Evolutionary conservation across 768 basidiomycete species (phyloP), one percentile per base, ranked within the genome.

Genomic region (Wakefieldia striispora): DNA sequence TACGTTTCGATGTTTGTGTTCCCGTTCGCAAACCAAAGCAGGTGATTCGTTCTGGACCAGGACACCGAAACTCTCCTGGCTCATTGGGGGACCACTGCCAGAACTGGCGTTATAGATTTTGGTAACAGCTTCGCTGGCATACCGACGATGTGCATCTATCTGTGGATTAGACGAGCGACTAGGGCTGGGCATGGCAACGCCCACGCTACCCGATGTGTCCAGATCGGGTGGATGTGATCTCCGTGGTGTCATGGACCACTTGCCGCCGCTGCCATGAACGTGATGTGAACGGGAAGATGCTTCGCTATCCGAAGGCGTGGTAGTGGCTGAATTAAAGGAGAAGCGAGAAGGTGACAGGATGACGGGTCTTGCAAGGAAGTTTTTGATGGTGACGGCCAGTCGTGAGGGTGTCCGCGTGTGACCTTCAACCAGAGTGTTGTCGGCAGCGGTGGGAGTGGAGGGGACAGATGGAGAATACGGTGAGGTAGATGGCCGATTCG

Each of bases 361-460:
- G 1, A 63, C 54, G 6, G 72, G 69, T 44, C 66, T 73, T 1
- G 65, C 60, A 11, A 75, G 59, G 1, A 75, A 60, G 10, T 62
- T 67, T 60, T 72, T 73, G 39, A 75, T 67, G 31, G 53, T 60
- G n/a, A 55, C 27, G 3, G 65, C 40, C 9, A 69, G 27, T 10
- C 61, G 53, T 10, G 64, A 62, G 14, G 52, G 47, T 19, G 53
- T 45, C 13, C 49, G 53, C 1, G 44, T 39, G 10, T 54, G 59
- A 16, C 49, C 38, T 33, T 61, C 60, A 10, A 16, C 4, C 24
- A 41, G 31, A 14, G 7, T 20, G 39, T 4, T 40, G 40, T 51
- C 51, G 1, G 38, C 19, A 4, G 38, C 13, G 20, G 0, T 42
- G 14, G 5, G 38, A 13, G 39, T 17, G 8, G 45, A 13, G 8